Base-by-base conservation (phyloP, 345 rosid species). In the Populus ilicifolia region DNA sequence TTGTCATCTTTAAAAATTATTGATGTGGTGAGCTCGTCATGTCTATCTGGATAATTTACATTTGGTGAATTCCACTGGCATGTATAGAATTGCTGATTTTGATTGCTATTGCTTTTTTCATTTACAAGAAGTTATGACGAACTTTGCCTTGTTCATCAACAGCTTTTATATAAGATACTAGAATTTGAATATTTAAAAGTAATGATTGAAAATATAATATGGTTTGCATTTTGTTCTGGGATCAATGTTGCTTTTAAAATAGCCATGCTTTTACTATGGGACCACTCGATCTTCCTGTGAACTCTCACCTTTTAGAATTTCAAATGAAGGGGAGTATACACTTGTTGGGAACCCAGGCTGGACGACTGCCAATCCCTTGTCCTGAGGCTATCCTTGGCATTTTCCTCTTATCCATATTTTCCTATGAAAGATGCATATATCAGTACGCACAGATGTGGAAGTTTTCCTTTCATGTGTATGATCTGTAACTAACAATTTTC, bases 11-110 rank as follows among this genome's bases (percentile, higher is more conserved):
- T 84, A 78, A 83, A 88, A 79, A 77, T 92, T 62, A 62, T 83
- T 76, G 97, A 90, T 80, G 93, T 93, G 91, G 99, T 93, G 79
- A 87, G 91, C 64, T 56, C 66, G 78, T 80, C 16, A 10, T 33
- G 69, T 67, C 20, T 64, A 27, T 27, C 46, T 30, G 12, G 39
- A 64, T 63, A 44, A 27, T 46, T 6, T 71, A 67, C 18, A 38
- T 70, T 63, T 33, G 8, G 14, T 69, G 71, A 69, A 46, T 68
- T 71, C 63, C 14, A 29, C n/a, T 69, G 36, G 36, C 27, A 46
- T 25, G 13, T 54, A 44, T 41, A 59, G 30, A 30, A 18, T 44
- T 61, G 21, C 50, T 66, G 14, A 56, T 50, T 64, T 39, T 18
- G 54, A n/a, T 1, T 69, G 13, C 74, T 44, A 23, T 63, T 62